Evolutionary conservation across 2,329 filamentous ascomycete genomes (phyloP).

Genomic region (Nemania sp.): DNA sequence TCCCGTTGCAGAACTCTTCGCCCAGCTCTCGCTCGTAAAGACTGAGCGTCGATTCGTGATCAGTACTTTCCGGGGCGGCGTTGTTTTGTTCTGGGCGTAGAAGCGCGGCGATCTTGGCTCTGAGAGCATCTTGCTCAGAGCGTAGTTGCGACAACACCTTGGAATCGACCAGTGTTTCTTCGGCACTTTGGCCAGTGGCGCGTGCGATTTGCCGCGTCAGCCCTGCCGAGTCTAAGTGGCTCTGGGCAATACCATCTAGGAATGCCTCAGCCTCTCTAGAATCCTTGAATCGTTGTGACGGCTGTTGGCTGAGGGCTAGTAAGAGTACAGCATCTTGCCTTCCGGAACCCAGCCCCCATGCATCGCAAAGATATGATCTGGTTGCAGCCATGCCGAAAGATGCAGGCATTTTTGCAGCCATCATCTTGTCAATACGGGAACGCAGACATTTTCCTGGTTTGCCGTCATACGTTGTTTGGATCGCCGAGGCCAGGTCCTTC

Average conservation of each 20-base stretch:
- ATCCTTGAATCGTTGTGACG: slow-evolving; percentile 82
- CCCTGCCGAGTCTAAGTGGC: slow-evolving; percentile 24
- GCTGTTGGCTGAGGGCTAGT: slow-evolving; percentile 90
- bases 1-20: not conserved
- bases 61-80: not conserved
- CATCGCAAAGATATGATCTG: slow-evolving; percentile 73
- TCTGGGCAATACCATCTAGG: slow-evolving; percentile 58
- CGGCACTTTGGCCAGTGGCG: not conserved
- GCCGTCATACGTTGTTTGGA: slow-evolving; percentile 97
- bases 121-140: not conserved
- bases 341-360: slow-evolving; percentile 85
- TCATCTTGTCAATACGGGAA: slow-evolving; percentile 87
- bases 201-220: not conserved
- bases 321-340: slow-evolving; percentile 89
- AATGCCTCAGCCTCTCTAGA: slow-evolving; percentile 90
- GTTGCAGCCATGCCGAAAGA: slow-evolving; percentile 48
- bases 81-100: not conserved
- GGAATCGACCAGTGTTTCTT: not conserved
- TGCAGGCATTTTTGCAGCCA: slow-evolving; percentile 99
- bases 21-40: not conserved
- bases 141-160: not conserved
- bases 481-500: slow-evolving; percentile 89
- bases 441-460: slow-evolving; percentile 96
- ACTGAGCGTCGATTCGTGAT: not conserved
- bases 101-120: not conserved